Percentiles rank a stretch among this genome's conserved stretches.
phyloP scores from a whole-genome alignment of 2,329 filamentous ascomycete genomes.

The Fusarium sp. region DNA sequence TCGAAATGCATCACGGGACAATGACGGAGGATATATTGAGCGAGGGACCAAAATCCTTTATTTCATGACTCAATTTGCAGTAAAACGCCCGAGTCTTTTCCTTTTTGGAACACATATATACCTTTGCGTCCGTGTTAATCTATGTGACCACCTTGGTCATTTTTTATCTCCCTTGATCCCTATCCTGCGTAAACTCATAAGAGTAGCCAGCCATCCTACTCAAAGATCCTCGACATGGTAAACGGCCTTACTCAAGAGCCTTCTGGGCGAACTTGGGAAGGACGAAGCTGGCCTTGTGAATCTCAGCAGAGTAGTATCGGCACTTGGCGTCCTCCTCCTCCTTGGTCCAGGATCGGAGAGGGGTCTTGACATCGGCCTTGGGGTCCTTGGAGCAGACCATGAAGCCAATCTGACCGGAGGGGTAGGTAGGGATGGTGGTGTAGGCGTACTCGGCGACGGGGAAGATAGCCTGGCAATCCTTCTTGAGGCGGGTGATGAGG shows the following conservation, averaged over 20 bases:
- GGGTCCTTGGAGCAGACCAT: slow-evolving; percentile 99
- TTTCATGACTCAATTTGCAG: slow-evolving; percentile 33
- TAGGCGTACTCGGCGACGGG: slow-evolving; percentile 98
- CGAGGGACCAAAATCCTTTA: slow-evolving; percentile 21
- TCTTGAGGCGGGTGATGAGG: slow-evolving; percentile 94
- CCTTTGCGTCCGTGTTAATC: slow-evolving; percentile 24
- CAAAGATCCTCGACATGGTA: not conserved
- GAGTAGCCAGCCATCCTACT: slow-evolving; percentile 23
- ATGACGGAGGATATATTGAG: not conserved
- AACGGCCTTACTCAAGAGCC: slow-evolving; percentile 64
- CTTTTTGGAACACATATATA: slow-evolving; percentile 8
- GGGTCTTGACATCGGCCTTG: slow-evolving; percentile 83
- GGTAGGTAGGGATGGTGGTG: slow-evolving; percentile 99
- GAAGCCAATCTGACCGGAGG: slow-evolving; percentile 98
- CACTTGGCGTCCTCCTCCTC: slow-evolving; percentile 94
- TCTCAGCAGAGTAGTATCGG: slow-evolving; percentile 97
- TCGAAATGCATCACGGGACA: not conserved
- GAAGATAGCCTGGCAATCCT: slow-evolving; percentile 97
- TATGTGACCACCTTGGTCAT: slow-evolving; percentile 35
- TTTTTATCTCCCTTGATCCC: slow-evolving; percentile 17
- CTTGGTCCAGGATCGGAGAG: slow-evolving; percentile 79
- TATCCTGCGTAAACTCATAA: slow-evolving; percentile 39
- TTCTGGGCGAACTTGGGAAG: slow-evolving; percentile 93
- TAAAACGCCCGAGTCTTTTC: slow-evolving; percentile 23
- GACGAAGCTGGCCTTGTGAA: slow-evolving; percentile 94